Percentiles rank a stretch among this genome's conserved stretches.
Evolutionary conservation across 2,329 filamentous ascomycete species (phyloP).

Genomic region (Trichophyton equinum): DNA sequence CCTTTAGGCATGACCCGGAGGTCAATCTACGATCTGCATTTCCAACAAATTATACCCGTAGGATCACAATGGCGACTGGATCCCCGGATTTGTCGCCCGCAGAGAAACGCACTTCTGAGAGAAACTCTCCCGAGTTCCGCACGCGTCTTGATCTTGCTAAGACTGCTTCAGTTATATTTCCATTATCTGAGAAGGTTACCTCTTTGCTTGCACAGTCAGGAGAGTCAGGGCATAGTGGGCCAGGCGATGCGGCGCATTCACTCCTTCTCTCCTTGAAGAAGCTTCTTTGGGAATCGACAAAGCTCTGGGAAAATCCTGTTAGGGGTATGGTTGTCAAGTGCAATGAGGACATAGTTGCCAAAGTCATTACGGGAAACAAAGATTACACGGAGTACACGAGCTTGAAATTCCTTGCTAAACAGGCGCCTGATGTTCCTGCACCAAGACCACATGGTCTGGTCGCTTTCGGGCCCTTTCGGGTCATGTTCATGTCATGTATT

Average conservation of each 20-base stretch:
- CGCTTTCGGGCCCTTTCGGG: slow-evolving; percentile 15
- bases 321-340: slow-evolving; percentile 19
- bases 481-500: slow-evolving; percentile 22
- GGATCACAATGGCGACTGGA: no score
- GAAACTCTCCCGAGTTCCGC: slow-evolving; percentile 14
- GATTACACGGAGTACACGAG: slow-evolving; percentile 19
- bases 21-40: no score
- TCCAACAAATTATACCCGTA: no score
- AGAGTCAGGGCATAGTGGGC: slow-evolving; percentile 9
- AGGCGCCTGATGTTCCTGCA: slow-evolving; percentile 18
- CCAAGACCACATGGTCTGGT: slow-evolving; percentile 22
- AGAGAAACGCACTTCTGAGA: no score
- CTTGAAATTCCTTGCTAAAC: slow-evolving; percentile 18
- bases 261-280: slow-evolving; percentile 12
- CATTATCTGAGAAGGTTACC: slow-evolving; percentile 15
- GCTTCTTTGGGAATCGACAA: slow-evolving; percentile 17
- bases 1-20: no score
- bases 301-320: slow-evolving; percentile 16
- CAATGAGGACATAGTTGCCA: slow-evolving; percentile 15
- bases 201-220: slow-evolving; percentile 11
- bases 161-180: slow-evolving; percentile 16
- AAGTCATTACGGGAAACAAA: slow-evolving; percentile 12
- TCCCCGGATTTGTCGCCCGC: no score
- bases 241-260: no score
- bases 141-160: slow-evolving; percentile 14